phyloP scores from a whole-genome alignment of 2,329 filamentous ascomycete species.

The Phyllosticta paracitricarpa region DNA sequence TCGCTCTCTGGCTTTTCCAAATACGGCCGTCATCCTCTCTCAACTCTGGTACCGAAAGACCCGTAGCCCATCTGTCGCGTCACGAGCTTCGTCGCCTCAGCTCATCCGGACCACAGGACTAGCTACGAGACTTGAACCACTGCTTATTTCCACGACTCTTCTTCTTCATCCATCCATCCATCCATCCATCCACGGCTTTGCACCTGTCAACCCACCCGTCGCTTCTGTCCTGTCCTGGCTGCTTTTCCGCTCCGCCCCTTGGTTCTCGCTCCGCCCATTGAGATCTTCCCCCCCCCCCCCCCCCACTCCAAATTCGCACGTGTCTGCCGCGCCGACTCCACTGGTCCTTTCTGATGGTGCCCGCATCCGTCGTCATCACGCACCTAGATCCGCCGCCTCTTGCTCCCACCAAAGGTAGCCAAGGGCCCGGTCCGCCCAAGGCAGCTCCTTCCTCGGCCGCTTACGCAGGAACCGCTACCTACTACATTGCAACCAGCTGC shows the following conservation, averaged over 20 bases:
- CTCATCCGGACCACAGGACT: too few species aligned
- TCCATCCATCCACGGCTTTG: neutral
- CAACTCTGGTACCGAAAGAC: too few species aligned
- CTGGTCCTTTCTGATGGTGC: neutral
- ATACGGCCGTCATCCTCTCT: too few species aligned
- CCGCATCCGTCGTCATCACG: slow-evolving; percentile 10
- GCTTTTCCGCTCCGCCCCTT: neutral
- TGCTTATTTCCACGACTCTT: too few species aligned
- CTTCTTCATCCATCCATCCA: neutral
- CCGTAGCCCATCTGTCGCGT: too few species aligned
- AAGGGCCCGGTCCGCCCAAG: neutral
- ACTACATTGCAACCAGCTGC: neutral
- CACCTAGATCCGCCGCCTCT: neutral
- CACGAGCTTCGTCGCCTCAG: too few species aligned
- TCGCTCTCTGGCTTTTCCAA: too few species aligned
- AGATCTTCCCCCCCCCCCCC: too few species aligned
- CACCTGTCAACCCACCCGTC: too few species aligned
- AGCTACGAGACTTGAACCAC: too few species aligned
- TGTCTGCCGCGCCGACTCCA: neutral
- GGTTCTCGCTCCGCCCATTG: neutral
- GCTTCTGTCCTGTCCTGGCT: too few species aligned
- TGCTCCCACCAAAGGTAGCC: neutral
- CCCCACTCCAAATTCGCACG: slow-evolving; percentile 4
- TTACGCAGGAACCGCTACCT: neutral
- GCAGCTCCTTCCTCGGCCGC: neutral